Conservation (phyloP, 73 alveolate species). For the Symbiodinium natans region DNA sequence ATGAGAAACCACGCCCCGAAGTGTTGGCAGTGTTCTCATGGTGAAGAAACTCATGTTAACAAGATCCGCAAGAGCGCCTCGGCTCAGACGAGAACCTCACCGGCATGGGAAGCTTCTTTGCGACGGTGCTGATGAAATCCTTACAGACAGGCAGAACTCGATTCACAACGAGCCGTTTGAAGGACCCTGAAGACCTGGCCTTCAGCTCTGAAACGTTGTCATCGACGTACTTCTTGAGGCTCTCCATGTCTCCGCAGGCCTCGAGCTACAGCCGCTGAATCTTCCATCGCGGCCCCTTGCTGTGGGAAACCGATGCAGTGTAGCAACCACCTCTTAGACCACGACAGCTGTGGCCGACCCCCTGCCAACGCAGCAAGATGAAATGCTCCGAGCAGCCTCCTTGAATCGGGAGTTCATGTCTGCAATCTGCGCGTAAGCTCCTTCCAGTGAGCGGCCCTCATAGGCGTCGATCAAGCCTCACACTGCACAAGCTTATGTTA, state of each 20-base stretch:
- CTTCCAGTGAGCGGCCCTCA: constrained; percentile 77
- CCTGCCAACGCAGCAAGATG: no score
- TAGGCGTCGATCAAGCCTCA: constrained; percentile 57
- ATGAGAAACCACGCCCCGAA: no score
- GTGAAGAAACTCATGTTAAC: no score
- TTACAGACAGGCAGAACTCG: neutral
- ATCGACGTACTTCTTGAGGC: constrained; percentile 68
- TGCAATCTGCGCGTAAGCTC: constrained; percentile 80
- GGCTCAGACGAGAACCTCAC: constrained; percentile 61
- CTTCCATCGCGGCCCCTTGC: no score
- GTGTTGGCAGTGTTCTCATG: no score
- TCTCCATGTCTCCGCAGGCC: constrained; percentile 90
- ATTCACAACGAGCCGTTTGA: neutral
- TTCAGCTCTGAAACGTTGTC: constrained; percentile 59
- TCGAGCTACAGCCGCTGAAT: neutral
- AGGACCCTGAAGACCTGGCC: no score
- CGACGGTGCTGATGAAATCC: constrained; percentile 69
- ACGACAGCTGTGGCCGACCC: no score
- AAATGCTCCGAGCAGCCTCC: constrained; percentile 46
- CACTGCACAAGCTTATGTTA: no score
- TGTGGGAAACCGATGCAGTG: no score
- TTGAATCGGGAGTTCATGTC: constrained; percentile 53
- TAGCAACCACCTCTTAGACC: no score
- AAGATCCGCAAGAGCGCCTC: no score
- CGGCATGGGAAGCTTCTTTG: constrained; percentile 74